Base-by-base conservation (phyloP, 495 filamentous ascomycete genomes). In the Pseudotulostoma volvatum region DNA sequence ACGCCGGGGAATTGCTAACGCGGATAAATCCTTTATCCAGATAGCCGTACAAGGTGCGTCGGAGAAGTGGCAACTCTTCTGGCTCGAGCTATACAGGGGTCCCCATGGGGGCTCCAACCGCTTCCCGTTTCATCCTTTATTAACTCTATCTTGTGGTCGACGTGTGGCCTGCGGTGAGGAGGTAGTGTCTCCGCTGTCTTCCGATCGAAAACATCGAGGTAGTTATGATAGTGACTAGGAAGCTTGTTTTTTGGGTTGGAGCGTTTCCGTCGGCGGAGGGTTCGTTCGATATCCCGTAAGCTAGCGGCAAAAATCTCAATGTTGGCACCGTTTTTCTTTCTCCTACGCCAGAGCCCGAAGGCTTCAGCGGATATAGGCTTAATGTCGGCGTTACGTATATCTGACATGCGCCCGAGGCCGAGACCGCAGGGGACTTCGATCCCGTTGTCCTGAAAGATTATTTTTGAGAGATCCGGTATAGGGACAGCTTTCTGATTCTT, bases 1-100 rank as follows among this genome's bases (percentile, higher is more conserved):
- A 46, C 2, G 31, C 47, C 0, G 39, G 43, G 1, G 55, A 39
- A 13, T 32, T 40, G 18, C 36, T 53, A 11, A 28, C 23, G 5
- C 11, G 23, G 11, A 28, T 28, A 28, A 28, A 28, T 28, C 23
- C 23, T 11, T 28, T 28, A 28, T 28, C 23, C 11, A 28, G 23
- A 28, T 28, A 28, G 5, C 11, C 23, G 11, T 28, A 5, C 5
- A 28, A 11, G 5, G 23, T 28, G 5, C 11, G 5, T 28, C 23
- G 5, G 23, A 28, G 23, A 11, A 28, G 23, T 5, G 11, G 23
- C 5, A 28, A 11, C 23, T 28, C 23, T 28, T 28, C 23, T 11
- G 5, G 23, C 11, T 5, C 5, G 23, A 11, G 11, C 11, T 28
- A 28, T 28, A 28, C 5, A 28, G 23, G 5, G 23, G 23, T 5